Base-by-base conservation (phyloP, 73 alveolate genomes). In the Paramecium sonneborni region DNA sequence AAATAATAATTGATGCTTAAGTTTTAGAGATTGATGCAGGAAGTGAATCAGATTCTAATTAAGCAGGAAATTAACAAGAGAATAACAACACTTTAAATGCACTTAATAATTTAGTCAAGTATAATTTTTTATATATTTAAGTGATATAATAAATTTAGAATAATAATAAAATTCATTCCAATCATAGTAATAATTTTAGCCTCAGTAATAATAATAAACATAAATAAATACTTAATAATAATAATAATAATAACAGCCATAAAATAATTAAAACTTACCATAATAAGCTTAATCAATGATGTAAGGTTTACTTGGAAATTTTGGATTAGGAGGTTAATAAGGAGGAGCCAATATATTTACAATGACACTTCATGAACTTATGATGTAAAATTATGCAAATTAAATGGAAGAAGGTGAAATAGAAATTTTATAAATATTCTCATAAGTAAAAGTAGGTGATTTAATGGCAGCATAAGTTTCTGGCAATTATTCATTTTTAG, bases 321-420 rank as follows among this genome's bases (percentile, higher is more conserved):
- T 72, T n/a, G 86, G 86, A n/a, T 1, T 38, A 44, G 76, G 69
- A 23, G 76, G 76, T 38, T n/a, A 39, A 43, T 10, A 26, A 39
- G 90, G 90, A 79, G 90, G 90, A 79, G 90, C 46, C 20, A 43
- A 39, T 43, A 41, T 79, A 24, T 39, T 46, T 9, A 39, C 69
- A 43, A 79, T 79, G 90, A 30, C 90, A 10, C 12, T 79, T 10
- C 32, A 26, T 0, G 90, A 79, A 30, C 55, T 79, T 8, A 79
- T 79, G 76, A 39, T 41, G 72, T 46, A 79, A 44, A 79, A 79
- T 23, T 79, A 79, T 79, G 39, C 90, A 20, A 38, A 79, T 44
- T 28, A 21, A 11, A 79, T 79, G 90, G 90, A 79, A 44, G 90
- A 79, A 18, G 90, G 90, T 3, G 90, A 79, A 24, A 34, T 43